Evolutionary conservation across 2,329 filamentous ascomycete genomes (phyloP).

Genomic region (Fusarium cyanostomum): DNA sequence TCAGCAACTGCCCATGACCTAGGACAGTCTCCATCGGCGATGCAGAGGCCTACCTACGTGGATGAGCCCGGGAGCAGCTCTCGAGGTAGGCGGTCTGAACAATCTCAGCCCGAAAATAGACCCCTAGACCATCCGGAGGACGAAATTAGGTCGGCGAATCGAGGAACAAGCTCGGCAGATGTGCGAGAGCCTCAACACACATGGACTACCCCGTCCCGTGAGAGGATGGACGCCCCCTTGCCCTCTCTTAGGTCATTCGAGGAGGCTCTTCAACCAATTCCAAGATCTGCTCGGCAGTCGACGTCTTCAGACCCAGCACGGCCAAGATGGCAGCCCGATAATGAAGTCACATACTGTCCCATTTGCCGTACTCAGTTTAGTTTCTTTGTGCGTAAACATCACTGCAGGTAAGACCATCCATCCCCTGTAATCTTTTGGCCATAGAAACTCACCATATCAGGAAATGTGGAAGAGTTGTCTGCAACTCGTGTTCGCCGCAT

Average conservation of each 20-base stretch:
- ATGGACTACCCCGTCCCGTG: conserved; percentile 37
- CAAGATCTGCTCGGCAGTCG: conserved; percentile 26
- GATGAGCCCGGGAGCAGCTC: conserved; percentile 1
- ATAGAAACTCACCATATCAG: conserved; percentile 51
- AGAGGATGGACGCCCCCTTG: conserved; percentile 43
- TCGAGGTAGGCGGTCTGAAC: neutral
- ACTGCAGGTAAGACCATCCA: conserved; percentile 74
- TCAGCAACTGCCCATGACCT: conserved; percentile 7
- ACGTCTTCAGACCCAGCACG: conserved; percentile 60
- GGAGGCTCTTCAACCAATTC: conserved; percentile 33
- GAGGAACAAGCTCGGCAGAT: neutral
- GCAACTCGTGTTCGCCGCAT: conserved; percentile 88
- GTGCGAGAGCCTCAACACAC: conserved; percentile 21
- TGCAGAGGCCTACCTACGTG: neutral
- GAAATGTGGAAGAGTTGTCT: conserved; percentile 94
- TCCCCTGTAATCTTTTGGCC: neutral
- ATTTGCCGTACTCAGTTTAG: conserved; percentile 84
- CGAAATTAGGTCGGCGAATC: neutral
- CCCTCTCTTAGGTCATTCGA: conserved; percentile 30
- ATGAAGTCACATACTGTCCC: conserved; percentile 82
- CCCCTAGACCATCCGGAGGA: neutral
- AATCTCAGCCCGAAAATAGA: conserved; percentile 1
- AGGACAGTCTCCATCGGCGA: conserved; percentile 1
- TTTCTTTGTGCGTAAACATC: conserved; percentile 89
- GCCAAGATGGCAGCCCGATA: conserved; percentile 89